Percentiles rank a stretch among this genome's conserved stretches.
Evolutionary conservation across 2,329 filamentous ascomycete genomes (phyloP).

Genomic region (Zasmidium angulare): DNA sequence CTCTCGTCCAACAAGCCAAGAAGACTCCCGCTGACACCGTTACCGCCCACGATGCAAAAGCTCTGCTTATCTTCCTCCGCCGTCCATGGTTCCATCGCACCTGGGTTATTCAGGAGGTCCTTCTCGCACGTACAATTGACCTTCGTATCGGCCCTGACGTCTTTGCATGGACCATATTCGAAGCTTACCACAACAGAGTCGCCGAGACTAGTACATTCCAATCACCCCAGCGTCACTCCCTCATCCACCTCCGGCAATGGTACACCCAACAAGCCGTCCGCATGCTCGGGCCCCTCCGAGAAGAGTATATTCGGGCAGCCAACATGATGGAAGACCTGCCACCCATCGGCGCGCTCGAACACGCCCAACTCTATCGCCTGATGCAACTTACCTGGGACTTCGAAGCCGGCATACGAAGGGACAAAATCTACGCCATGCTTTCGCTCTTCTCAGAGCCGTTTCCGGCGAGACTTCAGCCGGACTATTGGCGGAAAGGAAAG

Average conservation of each 20-base stretch:
- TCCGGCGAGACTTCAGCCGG: not conserved
- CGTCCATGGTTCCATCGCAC: constrained; percentile 3
- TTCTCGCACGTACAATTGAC: not conserved
- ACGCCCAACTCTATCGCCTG: not conserved
- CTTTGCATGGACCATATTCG: not conserved
- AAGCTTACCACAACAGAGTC: not conserved
- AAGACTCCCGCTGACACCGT: not conserved
- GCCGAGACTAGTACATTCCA: not conserved
- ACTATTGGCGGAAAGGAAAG: not conserved
- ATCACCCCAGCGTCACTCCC: not conserved
- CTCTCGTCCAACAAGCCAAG: not conserved
- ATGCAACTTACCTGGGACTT: not conserved
- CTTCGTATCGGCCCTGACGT: not conserved
- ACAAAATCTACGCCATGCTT: constrained; percentile 3
- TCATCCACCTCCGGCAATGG: not conserved
- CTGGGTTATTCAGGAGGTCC: constrained; percentile 5
- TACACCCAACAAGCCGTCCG: not conserved
- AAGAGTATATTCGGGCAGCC: not conserved
- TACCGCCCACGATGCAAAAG: not conserved
- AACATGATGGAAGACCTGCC: not conserved
- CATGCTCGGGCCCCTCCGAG: not conserved
- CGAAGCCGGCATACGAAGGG: not conserved
- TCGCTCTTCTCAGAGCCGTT: not conserved
- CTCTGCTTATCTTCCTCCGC: not conserved
- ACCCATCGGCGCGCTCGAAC: not conserved